Evolutionary conservation across 495 filamentous ascomycete genomes (phyloP), one percentile per base, ranked within the genome.

Genomic region (Clavariopsis aquatica): DNA sequence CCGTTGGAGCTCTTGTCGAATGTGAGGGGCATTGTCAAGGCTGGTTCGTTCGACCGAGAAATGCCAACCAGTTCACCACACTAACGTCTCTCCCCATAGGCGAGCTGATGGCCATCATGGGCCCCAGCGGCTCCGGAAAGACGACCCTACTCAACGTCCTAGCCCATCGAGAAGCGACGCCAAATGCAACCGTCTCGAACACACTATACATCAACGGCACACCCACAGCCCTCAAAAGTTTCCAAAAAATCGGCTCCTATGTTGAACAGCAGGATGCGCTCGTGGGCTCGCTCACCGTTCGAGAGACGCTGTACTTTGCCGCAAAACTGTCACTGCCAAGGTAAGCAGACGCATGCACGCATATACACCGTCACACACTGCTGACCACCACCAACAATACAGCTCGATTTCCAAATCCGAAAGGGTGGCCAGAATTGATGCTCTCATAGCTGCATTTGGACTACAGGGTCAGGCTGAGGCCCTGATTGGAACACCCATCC

Each of bases 181-280:
- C 79, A 0, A 76, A 74, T 0, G 83, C 80, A 7, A 81, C 76
- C 28, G 76, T 83, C 13, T 68, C 78, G 23, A 81, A 82, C 23
- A 66, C 78, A 1, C 75, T 82, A 52, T 79, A 80, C 52, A 75
- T 91, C 63, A 89, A 91, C 71, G 87, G 86, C 36, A 67, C 59
- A 0, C 69, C 71, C 23, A 71, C 78, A 2, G 73, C 60, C 75
- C 15, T 77, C 71, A 57, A 72, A 20, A 66, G 68, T 23, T 80
- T 85, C 65, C 76, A 80, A 15, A 76, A 79, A 23, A 77, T 90
- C 55, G 84, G 78, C 49, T 83, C 85, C 20, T 92, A 90, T 70
- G 90, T 95, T 13, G 90, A 95, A 80, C 90, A 93, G 75, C 89
- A 93, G 58, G 90, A 95, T 79, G 84, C 88, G 2, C 78, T 95